phyloP scores from a whole-genome alignment of 352 stramenopile species.

The Detonula confervacea region DNA sequence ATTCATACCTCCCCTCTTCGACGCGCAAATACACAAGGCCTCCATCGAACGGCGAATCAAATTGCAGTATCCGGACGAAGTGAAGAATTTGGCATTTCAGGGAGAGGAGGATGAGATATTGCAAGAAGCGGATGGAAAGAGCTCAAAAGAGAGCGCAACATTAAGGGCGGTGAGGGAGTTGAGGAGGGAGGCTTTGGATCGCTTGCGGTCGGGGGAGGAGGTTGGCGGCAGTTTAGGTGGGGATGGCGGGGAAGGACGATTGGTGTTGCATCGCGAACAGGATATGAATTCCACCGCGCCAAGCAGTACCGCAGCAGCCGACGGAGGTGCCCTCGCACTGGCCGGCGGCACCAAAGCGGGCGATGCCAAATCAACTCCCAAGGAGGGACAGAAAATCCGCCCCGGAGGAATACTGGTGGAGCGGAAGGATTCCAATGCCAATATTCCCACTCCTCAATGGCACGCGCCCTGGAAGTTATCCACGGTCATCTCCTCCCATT shows the following conservation, averaged over 20 bases:
- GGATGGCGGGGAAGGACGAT: constrained; percentile 8
- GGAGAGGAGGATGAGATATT: constrained; percentile 20
- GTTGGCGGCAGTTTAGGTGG: not conserved
- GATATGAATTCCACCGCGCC: constrained; percentile 16
- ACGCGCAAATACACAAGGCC: constrained; percentile 29
- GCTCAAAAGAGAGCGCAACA: constrained; percentile 42
- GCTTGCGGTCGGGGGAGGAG: constrained; percentile 32
- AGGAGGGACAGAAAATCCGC: constrained; percentile 9
- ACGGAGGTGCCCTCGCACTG: constrained; percentile 18
- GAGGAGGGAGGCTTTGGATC: constrained; percentile 36
- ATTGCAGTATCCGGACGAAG: constrained; percentile 43
- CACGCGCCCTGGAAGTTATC: constrained; percentile 98
- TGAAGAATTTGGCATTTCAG: constrained; percentile 27
- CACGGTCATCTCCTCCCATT: constrained; percentile 93
- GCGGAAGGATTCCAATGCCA: constrained; percentile 25
- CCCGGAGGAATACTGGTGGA: constrained; percentile 47
- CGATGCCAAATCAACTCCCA: not conserved
- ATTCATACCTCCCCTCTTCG: constrained; percentile 47
- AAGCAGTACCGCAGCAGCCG: not conserved
- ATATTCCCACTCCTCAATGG: constrained; percentile 96
- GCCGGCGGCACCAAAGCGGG: constrained; percentile 13
- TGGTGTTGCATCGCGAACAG: constrained; percentile 52
- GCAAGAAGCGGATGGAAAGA: too few relatives aligned
- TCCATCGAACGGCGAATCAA: constrained; percentile 39
- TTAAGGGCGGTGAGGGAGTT: constrained; percentile 37